These are phyloP conservation scores for Epichloe amarillans DNA, from an alignment of 2,329 filamentous ascomycete species.

Conservation along the genomic window DNA sequence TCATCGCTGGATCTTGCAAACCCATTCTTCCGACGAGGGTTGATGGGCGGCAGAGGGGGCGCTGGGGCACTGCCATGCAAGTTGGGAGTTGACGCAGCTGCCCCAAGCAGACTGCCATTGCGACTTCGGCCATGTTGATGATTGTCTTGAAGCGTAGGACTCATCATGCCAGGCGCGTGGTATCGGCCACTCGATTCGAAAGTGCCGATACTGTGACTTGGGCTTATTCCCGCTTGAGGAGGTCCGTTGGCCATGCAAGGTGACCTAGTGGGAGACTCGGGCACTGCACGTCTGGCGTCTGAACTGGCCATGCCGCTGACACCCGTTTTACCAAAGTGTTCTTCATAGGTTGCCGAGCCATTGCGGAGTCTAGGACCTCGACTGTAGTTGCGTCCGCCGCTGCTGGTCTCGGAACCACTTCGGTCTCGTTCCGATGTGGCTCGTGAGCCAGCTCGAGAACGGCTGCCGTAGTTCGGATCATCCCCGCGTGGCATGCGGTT, in stretches of 20 bases:
- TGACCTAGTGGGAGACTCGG: conserved; percentile 1
- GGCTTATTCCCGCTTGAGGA: conserved; percentile 2
- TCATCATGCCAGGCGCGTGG: background rate
- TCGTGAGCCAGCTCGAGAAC: conserved; percentile 17
- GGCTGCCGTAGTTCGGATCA: conserved; percentile 22
- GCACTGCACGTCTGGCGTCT: background rate
- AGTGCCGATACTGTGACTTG: conserved; percentile 1
- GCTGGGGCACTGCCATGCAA: conserved; percentile 21
- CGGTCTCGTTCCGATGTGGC: conserved; percentile 33
- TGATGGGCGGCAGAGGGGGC: conserved; percentile 45
- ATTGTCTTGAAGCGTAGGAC: conserved; percentile 6
- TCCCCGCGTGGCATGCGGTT: conserved; percentile 29
- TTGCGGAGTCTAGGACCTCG: conserved; percentile 28
- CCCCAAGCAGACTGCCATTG: conserved; percentile 21
- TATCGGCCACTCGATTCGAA: conserved; percentile 14
- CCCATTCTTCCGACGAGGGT: conserved; percentile 38
- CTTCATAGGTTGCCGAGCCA: conserved; percentile 23
- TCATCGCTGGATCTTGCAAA: conserved; percentile 23
- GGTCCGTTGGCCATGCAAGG: background rate
- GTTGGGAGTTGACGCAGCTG: conserved; percentile 23
- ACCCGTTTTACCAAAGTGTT: conserved; percentile 14
- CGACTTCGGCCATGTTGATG: conserved; percentile 17
- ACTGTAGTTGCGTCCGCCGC: conserved; percentile 25
- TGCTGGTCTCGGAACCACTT: conserved; percentile 43
- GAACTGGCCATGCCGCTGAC: background rate